Evolutionary conservation across 139 green algal genomes (phyloP), one percentile per base, ranked within the genome.

Genomic region (Chlamydomonas sp.): DNA sequence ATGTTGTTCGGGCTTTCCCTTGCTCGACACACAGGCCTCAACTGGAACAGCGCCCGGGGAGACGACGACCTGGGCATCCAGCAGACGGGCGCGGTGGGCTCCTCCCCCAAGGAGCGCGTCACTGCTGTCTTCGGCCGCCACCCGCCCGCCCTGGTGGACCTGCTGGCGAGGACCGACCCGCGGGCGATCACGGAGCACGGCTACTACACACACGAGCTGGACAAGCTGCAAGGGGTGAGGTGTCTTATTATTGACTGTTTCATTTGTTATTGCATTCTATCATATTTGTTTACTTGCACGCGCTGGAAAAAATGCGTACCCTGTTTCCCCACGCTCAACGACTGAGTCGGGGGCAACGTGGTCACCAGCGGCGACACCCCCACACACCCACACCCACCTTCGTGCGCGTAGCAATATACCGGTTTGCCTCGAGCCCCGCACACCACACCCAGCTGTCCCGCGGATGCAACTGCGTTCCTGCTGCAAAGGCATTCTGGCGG

Each of bases 121-220:
- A 20, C 77, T 66, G 79, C 79, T 4, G 79, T 85, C 15, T 85
- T 85, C 66, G 18, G 62, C 1, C 17, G 59, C 79, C 58, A 85
- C 79, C 79, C 66, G 16, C 57, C 79, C 57, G 66, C 58, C 66
- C 57, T 85, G 79, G 49, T 57, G 16, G 79, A 77, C 49, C 66
- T 85, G 62, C 31, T 85, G 20, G 3, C 49, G 4, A 66, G 79
- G 66, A 85, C 79, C 79, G 79, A 85, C 79, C 79, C 79, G 57
- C 12, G 57, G 10, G 66, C 17, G 66, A 61, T 85, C 66, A 77
- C 79, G 16, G 79, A 85, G 66, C 79, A 77, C 79, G 79, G 79
- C 66, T 85, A 85, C 79, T 85, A 77, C 57, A 66, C 57, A 4
- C 67, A 68, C 79, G 79, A 85, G 66, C 7, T 84, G 63, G 31